Conservation (phyloP, 106 monocot species). For the Apostasia ramifera region DNA sequence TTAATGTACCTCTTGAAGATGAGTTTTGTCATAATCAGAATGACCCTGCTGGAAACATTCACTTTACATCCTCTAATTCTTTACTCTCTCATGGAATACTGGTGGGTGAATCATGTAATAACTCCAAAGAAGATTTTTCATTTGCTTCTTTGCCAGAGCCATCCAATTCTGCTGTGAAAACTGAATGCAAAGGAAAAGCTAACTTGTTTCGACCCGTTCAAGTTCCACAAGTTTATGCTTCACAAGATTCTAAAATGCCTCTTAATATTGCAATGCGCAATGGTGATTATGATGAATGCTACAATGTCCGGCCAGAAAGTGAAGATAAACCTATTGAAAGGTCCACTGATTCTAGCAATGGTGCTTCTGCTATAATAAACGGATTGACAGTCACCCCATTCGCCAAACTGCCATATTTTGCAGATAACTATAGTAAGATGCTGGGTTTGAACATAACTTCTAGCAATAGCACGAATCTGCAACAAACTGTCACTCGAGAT, state of each 20-base stretch:
- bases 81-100: not conserved
- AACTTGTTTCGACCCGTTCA: not conserved
- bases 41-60: not conserved
- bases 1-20: constrained; percentile 6
- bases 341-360: not conserved
- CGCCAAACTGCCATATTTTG: not conserved
- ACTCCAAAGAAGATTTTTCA: not conserved
- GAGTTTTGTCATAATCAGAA: not conserved
- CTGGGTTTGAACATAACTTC: too few relatives aligned
- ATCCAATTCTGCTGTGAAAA: not conserved
- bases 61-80: not conserved
- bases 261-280: not conserved
- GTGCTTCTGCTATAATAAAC: not conserved
- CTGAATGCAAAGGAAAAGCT: constrained; percentile 1
- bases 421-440: too few relatives aligned
- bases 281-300: not conserved
- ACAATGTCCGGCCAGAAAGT: too few relatives aligned
- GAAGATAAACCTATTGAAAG: not conserved
- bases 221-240: not conserved
- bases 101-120: not conserved
- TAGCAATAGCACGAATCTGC: not conserved
- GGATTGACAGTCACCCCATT: not conserved
- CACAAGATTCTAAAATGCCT: constrained; percentile 1
- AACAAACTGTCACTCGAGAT: not conserved
- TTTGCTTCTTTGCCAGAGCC: not conserved